Evolutionary conservation across 352 stramenopile genomes (phyloP), one percentile per base, ranked within the genome.

Genomic region (Pythium utonaiense): DNA sequence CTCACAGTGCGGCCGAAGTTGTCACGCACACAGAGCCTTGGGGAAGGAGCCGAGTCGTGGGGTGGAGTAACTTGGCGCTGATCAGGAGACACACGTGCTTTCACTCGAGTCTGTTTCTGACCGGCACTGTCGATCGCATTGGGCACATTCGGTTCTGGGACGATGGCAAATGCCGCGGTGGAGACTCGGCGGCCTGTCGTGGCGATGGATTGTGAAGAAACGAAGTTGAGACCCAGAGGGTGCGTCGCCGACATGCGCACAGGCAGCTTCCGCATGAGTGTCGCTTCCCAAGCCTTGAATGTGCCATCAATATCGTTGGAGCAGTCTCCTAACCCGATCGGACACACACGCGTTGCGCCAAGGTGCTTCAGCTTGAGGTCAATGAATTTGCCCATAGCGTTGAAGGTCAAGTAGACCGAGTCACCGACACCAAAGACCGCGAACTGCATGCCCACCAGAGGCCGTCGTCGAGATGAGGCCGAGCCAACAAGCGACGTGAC

Each of bases 391-490:
- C 83, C 91, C 78, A 97, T 96, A 16, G 83, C 78, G 71, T 98
- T 98, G 77, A 90, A 99, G 44, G 98, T 89, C 48, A 98, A 82
- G 63, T 98, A 98, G 61, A 96, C 78, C 6, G 72, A 93, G 70
- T 98, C 98, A 5, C 95, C 97, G 4, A 99, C 77, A 34, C 94
- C 96, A 86, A 99, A 99, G 0, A 98, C 95, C 9, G 88, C 79
- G 69, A 87, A 99, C 41, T 96, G 69, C 53, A 96, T 58, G 19
- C 70, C 75, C 7, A 3, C 16, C 1, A 70, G 28, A 4, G 42
- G 62, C 22, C n/a, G 22, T 2, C 24, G 52, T 36, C 31, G 36
- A 44, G 36, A 16, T 16, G 36, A 16, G 5, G 5, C 6, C 36
- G 12, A 44, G 10, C 19, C 6, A 21, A 44, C 36, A n/a, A n/a